Conservation (phyloP, 192 early-diverging fungal species). For the Backusella circina region DNA sequence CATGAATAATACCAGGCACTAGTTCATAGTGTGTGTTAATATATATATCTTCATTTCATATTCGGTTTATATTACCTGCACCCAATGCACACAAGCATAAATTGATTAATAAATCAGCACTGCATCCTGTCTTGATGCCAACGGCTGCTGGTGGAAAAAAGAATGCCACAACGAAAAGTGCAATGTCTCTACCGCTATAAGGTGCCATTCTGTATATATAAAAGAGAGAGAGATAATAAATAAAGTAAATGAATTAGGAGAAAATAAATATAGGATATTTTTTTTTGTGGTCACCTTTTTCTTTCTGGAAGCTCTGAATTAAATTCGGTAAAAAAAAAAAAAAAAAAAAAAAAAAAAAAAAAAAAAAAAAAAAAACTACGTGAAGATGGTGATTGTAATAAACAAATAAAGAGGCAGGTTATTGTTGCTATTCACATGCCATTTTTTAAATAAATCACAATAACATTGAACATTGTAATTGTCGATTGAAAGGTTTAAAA, state of each 20-base stretch:
- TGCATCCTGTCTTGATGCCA: slow-evolving; percentile 58
- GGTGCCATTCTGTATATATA: slow-evolving; percentile 1
- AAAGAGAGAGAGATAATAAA: background rate
- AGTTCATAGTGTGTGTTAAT: background rate
- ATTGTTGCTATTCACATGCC: too few species aligned
- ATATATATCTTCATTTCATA: background rate
- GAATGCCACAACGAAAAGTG: slow-evolving; percentile 46
- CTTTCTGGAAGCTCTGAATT: too few species aligned
- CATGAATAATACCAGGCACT: slow-evolving; percentile 64
- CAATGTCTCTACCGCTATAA: slow-evolving; percentile 43
- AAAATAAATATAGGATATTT: too few species aligned
- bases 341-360: too few species aligned
- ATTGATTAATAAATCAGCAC: slow-evolving; percentile 60
- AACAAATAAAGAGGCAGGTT: too few species aligned
- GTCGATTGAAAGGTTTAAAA: too few species aligned
- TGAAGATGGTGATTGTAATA: too few species aligned
- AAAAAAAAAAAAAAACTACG: too few species aligned
- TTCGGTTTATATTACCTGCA: slow-evolving; percentile 20
- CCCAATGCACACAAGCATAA: slow-evolving; percentile 55
- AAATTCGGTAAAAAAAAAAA: too few species aligned
- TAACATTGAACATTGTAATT: too few species aligned
- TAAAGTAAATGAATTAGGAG: background rate
- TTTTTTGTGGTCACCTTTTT: too few species aligned
- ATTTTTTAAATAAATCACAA: too few species aligned
- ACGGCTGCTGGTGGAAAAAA: slow-evolving; percentile 53